Evolutionary conservation across 2,329 filamentous ascomycete genomes (phyloP).

Genomic region (Pyricularia grisea): DNA sequence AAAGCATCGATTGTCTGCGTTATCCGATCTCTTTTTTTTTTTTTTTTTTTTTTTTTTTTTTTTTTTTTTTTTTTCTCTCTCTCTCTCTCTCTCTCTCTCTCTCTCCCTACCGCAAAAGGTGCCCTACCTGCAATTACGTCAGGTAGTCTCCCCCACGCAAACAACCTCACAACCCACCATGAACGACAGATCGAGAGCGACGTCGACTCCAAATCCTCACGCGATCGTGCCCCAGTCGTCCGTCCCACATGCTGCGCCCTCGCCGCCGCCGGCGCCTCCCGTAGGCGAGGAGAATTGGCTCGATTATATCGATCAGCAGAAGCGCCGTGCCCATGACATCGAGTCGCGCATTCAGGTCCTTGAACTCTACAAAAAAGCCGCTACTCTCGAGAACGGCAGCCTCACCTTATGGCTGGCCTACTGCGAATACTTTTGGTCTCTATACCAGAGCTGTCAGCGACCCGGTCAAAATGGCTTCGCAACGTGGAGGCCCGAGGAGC

Average conservation of each 20-base stretch:
- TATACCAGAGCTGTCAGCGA: slow-evolving; percentile 58
- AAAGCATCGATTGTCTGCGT: background rate
- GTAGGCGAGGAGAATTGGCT: slow-evolving; percentile 71
- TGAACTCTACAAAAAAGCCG: slow-evolving; percentile 63
- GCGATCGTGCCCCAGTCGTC: slow-evolving; percentile 3
- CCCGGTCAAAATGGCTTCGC: slow-evolving; percentile 31
- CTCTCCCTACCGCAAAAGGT: background rate
- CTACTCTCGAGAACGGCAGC: slow-evolving; percentile 63
- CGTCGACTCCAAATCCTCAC: background rate
- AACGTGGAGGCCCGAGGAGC: slow-evolving; percentile 58
- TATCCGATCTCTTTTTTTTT: no score
- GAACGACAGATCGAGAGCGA: slow-evolving; percentile 4
- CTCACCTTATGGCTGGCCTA: slow-evolving; percentile 68
- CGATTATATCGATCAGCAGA: slow-evolving; percentile 67
- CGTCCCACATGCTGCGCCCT: background rate
- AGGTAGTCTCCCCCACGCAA: background rate
- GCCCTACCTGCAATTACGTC: background rate
- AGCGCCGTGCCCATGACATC: slow-evolving; percentile 46
- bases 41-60: no score
- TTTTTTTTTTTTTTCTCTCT: background rate
- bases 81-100: background rate
- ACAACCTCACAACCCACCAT: background rate
- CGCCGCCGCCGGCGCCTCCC: slow-evolving; percentile 25
- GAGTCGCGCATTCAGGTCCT: slow-evolving; percentile 61
- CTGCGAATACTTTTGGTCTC: slow-evolving; percentile 67